Base-by-base conservation (phyloP, 352 stramenopile genomes). In the Phytopythium boreale region DNA sequence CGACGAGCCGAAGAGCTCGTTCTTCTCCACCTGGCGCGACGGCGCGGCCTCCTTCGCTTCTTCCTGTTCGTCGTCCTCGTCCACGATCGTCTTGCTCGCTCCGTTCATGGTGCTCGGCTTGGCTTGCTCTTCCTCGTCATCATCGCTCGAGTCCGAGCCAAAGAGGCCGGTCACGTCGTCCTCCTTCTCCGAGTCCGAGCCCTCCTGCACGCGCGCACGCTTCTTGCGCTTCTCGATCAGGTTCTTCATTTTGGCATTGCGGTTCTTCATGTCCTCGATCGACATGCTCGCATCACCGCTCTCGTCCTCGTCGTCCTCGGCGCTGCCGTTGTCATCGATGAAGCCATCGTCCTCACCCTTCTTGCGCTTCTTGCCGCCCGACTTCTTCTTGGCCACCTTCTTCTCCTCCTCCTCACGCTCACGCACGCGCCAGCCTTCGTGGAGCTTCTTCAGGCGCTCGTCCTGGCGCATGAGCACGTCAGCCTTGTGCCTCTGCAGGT, bases 261-360 rank as follows among this genome's bases (percentile, higher is more conserved):
- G 87, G 74, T 95, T 93, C 77, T 95, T 93, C 87, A 95, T 95
- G 70, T 95, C 87, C 66, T 93, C 87, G 47, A 95, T 93, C 29
- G 84, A 93, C 76, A 95, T 90, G 55, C 74, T 75, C 31, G 64
- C 72, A 51, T 80, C 81, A 8, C 74, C 84, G 26, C 83, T 74
- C 11, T 83, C 77, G 9, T 93, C 82, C 6, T 89, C 82, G 46
- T 81, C 74, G 43, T 91, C 83, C 52, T 85, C 44, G 14, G 77
- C 78, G 24, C 74, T 76, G 12, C 79, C 82, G 52, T 79, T 71
- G 50, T 89, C 71, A 61, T 89, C 70, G 64, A 89, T 89, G 61
- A 88, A 89, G 29, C 76, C 77, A 31, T 87, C 75, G 12, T 90
- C 84, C n/a, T 88, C 80, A 12, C 80, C 79, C 76, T 89, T 94